Conservation (phyloP, 176 grass and related monocot genomes). For the Musa itinerans region DNA sequence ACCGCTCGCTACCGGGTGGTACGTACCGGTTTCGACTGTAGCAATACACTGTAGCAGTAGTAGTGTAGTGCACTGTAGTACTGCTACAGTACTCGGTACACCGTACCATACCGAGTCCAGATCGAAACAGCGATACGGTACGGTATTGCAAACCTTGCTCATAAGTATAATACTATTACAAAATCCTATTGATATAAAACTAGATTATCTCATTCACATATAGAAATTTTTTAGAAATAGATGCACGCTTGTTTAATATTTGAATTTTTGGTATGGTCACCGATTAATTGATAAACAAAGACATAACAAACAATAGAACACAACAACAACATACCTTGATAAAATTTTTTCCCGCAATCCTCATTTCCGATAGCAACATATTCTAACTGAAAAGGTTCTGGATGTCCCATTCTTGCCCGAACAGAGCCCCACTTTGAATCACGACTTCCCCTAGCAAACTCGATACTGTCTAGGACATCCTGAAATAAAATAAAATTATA, state of each 20-base stretch:
- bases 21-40: no score
- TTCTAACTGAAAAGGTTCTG: conserved; percentile 83
- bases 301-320: neutral
- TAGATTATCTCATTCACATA: neutral
- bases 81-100: no score
- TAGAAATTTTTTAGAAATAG: neutral
- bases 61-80: no score
- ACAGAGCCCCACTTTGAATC: conserved; percentile 88
- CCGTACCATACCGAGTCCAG: no score
- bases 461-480: conserved; percentile 84
- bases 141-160: no score
- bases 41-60: no score
- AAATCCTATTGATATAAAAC: neutral
- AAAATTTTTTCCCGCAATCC: conserved; percentile 70
- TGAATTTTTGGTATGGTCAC: neutral
- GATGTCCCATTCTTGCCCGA: conserved; percentile 83
- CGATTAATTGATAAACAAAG: neutral
- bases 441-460: conserved; percentile 76
- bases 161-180: neutral
- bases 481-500: conserved; percentile 23
- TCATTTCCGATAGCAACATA: conserved; percentile 94
- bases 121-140: no score
- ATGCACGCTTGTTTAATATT: neutral
- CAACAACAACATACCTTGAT: conserved; percentile 33
- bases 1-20: no score